phyloP scores from a whole-genome alignment of 805 yeast species.

The Teunomyces stri region DNA sequence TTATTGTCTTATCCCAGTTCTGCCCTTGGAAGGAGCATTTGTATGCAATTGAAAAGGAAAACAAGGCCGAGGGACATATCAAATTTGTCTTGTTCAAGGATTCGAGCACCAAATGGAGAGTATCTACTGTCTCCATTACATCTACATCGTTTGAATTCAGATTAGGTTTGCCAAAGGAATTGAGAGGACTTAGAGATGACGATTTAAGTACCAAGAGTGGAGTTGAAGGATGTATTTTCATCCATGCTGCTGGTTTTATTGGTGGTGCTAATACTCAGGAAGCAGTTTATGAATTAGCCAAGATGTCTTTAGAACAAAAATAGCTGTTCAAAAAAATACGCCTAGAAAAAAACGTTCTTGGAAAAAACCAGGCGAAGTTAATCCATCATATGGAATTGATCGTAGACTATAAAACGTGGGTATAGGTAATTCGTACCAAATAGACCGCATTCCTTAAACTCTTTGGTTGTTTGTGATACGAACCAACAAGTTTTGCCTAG shows the following conservation, averaged over 20 bases:
- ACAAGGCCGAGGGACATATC: slow-evolving; percentile 52
- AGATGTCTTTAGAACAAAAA: slow-evolving; percentile 13
- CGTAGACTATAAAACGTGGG: too few relatives aligned
- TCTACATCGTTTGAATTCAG: slow-evolving; percentile 80
- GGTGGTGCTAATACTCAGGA: slow-evolving; percentile 88
- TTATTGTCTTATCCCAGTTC: slow-evolving; percentile 69
- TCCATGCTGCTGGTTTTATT: slow-evolving; percentile 96
- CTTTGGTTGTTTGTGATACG: background rate
- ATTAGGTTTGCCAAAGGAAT: slow-evolving; percentile 80
- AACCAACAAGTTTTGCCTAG: background rate
- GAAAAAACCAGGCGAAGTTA: background rate
- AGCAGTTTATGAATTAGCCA: slow-evolving; percentile 74
- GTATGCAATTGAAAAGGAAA: slow-evolving; percentile 64
- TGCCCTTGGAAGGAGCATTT: slow-evolving; percentile 97
- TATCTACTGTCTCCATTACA: slow-evolving; percentile 86
- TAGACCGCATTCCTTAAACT: too few relatives aligned
- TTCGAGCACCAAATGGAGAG: slow-evolving; percentile 71
- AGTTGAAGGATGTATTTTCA: slow-evolving; percentile 83
- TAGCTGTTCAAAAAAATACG: background rate
- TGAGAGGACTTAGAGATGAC: slow-evolving; percentile 96
- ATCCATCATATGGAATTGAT: background rate
- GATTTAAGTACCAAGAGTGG: slow-evolving; percentile 70
- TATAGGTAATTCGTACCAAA: too few relatives aligned
- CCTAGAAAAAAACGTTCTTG: background rate
- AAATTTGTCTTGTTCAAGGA: slow-evolving; percentile 81